Conservation (phyloP, 106 monocot species). For the Platanthera guangdongensis region DNA sequence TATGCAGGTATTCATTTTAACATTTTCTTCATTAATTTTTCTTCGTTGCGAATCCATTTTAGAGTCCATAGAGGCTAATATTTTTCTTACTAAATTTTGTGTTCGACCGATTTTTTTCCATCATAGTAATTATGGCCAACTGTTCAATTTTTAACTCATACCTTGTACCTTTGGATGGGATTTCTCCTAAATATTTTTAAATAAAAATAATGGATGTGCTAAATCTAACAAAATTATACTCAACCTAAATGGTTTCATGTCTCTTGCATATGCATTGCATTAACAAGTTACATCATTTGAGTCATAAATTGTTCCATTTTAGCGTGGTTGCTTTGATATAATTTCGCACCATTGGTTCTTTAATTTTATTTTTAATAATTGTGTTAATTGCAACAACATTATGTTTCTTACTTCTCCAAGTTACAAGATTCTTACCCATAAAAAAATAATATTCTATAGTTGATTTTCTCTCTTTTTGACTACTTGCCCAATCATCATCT, state of each 20-base stretch:
- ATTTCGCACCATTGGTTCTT: neutral
- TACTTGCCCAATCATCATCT: no score
- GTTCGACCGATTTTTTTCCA: neutral
- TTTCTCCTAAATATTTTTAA: neutral
- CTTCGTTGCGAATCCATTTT: neutral
- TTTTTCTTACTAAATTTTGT: neutral
- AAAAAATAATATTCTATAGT: no score
- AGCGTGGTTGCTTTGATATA: neutral
- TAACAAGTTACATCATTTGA: neutral
- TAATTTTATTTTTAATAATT: neutral
- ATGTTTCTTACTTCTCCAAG: no score
- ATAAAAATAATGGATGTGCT: neutral
- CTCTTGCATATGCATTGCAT: no score
- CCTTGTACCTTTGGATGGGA: neutral
- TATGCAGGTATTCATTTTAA: constrained; percentile 63
- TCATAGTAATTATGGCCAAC: neutral
- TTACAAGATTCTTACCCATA: no score
- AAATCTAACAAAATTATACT: neutral
- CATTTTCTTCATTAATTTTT: neutral
- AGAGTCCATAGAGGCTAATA: neutral
- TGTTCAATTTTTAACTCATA: neutral
- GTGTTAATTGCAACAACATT: no score
- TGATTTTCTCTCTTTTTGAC: no score
- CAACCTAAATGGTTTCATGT: neutral
- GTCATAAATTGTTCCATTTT: neutral